These are phyloP conservation scores for Boletus fagicola DNA, from an alignment of 768 basidiomycete species.

Conservation along the genomic window DNA sequence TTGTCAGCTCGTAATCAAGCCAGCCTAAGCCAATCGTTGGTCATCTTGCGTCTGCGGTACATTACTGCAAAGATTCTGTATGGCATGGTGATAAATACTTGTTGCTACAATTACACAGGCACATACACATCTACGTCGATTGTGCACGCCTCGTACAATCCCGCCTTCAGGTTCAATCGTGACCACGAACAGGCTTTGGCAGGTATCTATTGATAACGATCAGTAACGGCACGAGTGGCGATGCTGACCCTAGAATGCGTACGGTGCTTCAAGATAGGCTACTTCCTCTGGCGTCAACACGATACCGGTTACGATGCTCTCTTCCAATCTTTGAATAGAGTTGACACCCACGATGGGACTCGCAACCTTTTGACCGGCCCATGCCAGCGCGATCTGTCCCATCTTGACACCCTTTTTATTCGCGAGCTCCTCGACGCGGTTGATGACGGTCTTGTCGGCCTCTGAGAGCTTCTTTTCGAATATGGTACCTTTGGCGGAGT, in stretches of 20 bases:
- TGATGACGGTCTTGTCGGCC: constrained; percentile 37
- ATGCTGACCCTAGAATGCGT: not conserved
- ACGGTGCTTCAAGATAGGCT: constrained; percentile 29
- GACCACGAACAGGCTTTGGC: constrained; percentile 19
- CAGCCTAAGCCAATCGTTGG: too few relatives aligned
- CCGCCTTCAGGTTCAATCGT: constrained; percentile 1
- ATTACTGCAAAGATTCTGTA: not conserved
- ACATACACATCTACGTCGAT: not conserved
- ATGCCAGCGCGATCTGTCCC: constrained; percentile 31
- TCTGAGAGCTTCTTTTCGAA: constrained; percentile 28
- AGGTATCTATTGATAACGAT: constrained; percentile 14
- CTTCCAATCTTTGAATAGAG: not conserved
- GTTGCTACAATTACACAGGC: not conserved
- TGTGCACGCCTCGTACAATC: not conserved
- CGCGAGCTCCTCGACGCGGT: constrained; percentile 41
- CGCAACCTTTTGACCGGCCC: constrained; percentile 40
- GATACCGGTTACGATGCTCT: not conserved
- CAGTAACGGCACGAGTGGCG: not conserved
- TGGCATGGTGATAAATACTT: too few relatives aligned
- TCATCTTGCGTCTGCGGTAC: too few relatives aligned
- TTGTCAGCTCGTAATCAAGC: too few relatives aligned
- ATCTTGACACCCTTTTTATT: not conserved
- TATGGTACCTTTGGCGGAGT: constrained; percentile 15
- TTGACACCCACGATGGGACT: constrained; percentile 46
- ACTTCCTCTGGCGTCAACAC: constrained; percentile 27